These are phyloP conservation scores for Juglanconis oblonga DNA, from an alignment of 2,329 filamentous ascomycete genomes.

Conservation along the genomic window DNA sequence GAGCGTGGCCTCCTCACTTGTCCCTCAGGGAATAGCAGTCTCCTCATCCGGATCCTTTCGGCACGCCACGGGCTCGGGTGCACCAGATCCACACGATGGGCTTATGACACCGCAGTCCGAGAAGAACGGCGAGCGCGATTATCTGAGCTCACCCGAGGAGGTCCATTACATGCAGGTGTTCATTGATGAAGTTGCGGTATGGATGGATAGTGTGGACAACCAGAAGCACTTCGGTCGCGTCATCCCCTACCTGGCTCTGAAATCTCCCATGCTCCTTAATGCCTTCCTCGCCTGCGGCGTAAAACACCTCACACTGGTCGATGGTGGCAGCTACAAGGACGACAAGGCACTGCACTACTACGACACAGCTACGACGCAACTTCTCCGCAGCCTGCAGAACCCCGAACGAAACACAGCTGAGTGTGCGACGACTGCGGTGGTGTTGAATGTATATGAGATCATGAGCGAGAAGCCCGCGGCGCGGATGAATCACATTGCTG, in stretches of 20 bases:
- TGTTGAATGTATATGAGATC: slow-evolving; percentile 88
- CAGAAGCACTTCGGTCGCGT: slow-evolving; percentile 82
- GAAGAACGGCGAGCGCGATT: slow-evolving; percentile 49
- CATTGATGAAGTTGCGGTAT: slow-evolving; percentile 82
- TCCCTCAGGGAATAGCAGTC: slow-evolving; percentile 32
- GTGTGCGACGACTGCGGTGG: slow-evolving; percentile 82
- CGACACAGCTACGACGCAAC: slow-evolving; percentile 75
- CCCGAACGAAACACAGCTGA: slow-evolving; percentile 80
- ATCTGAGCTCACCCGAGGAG: slow-evolving; percentile 72
- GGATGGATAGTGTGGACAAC: slow-evolving; percentile 91
- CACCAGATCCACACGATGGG: slow-evolving; percentile 32
- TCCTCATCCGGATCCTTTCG: slow-evolving; percentile 25
- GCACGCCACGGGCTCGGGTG: slow-evolving; percentile 28
- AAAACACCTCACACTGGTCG: slow-evolving; percentile 71
- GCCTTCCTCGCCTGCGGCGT: slow-evolving; percentile 87
- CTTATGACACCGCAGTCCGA: slow-evolving; percentile 41
- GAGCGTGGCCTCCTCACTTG: slow-evolving; percentile 36
- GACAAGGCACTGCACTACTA: slow-evolving; percentile 82
- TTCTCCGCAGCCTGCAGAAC: slow-evolving; percentile 76
- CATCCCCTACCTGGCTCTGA: slow-evolving; percentile 78
- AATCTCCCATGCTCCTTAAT: slow-evolving; percentile 84
- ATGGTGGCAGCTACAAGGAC: slow-evolving; percentile 63
- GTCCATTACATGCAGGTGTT: slow-evolving; percentile 90
- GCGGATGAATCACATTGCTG: slow-evolving; percentile 86
- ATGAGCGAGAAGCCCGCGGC: slow-evolving; percentile 79